A percentile compares a stretch with the other conserved stretches of the same genome.
These are phyloP conservation scores for Aspergillus persii DNA, from an alignment of 2,329 filamentous ascomycete genomes.

Conservation along the genomic window DNA sequence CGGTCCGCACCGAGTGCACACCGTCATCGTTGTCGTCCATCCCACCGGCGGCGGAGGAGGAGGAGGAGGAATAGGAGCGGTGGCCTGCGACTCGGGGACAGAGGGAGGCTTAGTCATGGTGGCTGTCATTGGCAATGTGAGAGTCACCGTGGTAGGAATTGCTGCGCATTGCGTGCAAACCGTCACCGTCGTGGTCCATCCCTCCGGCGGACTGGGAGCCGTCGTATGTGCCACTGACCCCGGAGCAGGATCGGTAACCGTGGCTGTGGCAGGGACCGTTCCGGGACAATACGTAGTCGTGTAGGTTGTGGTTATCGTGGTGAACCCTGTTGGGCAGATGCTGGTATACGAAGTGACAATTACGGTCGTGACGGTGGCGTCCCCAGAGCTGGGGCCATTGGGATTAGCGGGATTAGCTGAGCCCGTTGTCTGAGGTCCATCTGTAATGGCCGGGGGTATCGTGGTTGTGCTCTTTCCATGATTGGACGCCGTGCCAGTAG, in stretches of 20 bases:
- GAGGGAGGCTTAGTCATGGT: not conserved
- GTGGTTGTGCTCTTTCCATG: slow-evolving; percentile 10
- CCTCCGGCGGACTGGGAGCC: slow-evolving; percentile 29
- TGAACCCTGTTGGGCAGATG: slow-evolving; percentile 45
- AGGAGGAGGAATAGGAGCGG: slow-evolving; percentile 10
- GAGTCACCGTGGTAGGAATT: slow-evolving; percentile 39
- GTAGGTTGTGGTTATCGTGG: slow-evolving; percentile 39
- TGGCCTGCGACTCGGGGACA: not conserved
- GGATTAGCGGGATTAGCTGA: slow-evolving; percentile 18
- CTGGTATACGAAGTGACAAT: slow-evolving; percentile 42
- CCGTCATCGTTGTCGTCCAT: slow-evolving; percentile 8
- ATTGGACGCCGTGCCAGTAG: not conserved
- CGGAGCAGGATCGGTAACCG: slow-evolving; percentile 17
- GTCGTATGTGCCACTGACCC: slow-evolving; percentile 13
- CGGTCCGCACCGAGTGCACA: slow-evolving; percentile 9
- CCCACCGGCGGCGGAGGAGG: slow-evolving; percentile 3
- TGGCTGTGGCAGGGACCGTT: slow-evolving; percentile 27
- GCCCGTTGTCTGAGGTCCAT: slow-evolving; percentile 1
- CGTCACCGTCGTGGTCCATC: slow-evolving; percentile 42
- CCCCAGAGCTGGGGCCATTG: slow-evolving; percentile 16
- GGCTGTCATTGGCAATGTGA: slow-evolving; percentile 29
- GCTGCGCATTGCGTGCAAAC: slow-evolving; percentile 39
- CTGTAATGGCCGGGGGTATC: slow-evolving; percentile 9
- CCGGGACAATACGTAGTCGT: slow-evolving; percentile 40
- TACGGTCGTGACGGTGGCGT: slow-evolving; percentile 34